Percentiles rank a stretch among this genome's conserved stretches.
Evolutionary conservation across 176 grass and related monocot species (phyloP).

Genomic region (Juncus effusus): DNA sequence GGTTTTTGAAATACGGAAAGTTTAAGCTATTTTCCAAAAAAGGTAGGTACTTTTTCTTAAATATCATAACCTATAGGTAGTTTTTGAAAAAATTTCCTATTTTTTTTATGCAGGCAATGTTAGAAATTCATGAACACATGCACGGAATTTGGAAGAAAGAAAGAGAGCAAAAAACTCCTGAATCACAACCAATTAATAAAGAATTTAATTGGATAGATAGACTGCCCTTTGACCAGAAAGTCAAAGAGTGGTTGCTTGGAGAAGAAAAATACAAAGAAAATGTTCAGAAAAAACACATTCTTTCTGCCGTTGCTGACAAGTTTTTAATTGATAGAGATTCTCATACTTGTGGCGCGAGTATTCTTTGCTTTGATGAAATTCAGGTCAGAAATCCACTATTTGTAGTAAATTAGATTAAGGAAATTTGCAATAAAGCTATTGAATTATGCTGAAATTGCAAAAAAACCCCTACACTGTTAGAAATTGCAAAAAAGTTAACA

Average conservation of each 20-base stretch:
- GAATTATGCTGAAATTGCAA: background rate
- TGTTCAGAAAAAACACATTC: constrained; percentile 80
- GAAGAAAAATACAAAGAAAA: constrained; percentile 90
- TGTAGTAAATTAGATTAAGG: background rate
- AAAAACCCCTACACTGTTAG: too few species aligned
- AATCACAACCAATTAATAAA: constrained; percentile 36
- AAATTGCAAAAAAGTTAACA: too few species aligned
- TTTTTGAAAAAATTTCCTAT: too few species aligned
- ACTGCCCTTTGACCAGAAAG: constrained; percentile 75
- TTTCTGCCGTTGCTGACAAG: constrained; percentile 86
- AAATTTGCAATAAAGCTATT: constrained; percentile 7
- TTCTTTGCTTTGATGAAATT: constrained; percentile 99
- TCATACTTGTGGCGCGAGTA: constrained; percentile 82
- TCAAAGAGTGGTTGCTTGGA: constrained; percentile 92
- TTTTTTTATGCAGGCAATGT: constrained; percentile 54
- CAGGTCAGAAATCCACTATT: constrained; percentile 42
- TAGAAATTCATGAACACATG: constrained; percentile 97
- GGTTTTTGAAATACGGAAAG: too few species aligned
- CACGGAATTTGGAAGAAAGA: constrained; percentile 80
- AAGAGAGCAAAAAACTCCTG: constrained; percentile 24
- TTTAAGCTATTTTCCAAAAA: too few species aligned
- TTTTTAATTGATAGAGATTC: constrained; percentile 83
- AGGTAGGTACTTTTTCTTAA: too few species aligned
- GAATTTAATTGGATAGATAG: constrained; percentile 75
- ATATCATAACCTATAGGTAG: too few species aligned